Base-by-base conservation (phyloP, 176 grass and related monocot species). In the Oryza brachyantha region DNA sequence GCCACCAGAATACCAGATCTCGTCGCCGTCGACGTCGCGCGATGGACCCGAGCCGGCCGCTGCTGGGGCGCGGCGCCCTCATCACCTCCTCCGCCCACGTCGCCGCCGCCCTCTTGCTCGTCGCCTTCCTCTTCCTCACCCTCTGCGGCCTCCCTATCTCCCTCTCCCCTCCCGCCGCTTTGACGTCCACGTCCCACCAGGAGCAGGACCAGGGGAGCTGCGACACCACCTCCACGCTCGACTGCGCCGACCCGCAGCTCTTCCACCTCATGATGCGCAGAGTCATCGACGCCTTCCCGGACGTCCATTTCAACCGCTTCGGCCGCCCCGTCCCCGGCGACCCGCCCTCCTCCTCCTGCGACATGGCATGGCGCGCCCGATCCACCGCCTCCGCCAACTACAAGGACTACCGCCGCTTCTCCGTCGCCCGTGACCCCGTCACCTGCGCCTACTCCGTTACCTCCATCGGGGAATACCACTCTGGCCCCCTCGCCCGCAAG, bases 191-290 rank as follows among this genome's bases (percentile, higher is more conserved):
- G 1, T 40, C 36, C 35, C 65, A 10, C 31, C 36, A 0, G 65
- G 65, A 13, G 36, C 11, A 25, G 21, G 34, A 38, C 9, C 64
- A 38, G 10, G 9, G 1, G 21, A 37, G 64, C 43, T 91, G 88
- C 35, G 80, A 87, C 68, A 10, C 61, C n/a, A 13, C 57, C 72
- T 62, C 67, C 31, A 45, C 84, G 31, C 79, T 91, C 27, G 66
- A 87, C 79, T 87, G 81, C 35, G 27, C 29, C 14, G 76, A 91
- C 68, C 84, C 80, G 5, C 81, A 84, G 70, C 76, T 91, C 25
- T 84, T 84, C 71, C 81, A 91, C 62, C 57, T 84, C 64, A 79
- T 91, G 81, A 91, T 87, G 81, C 59, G 68, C 22, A 59, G 64
- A 41, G 74, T 76, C n/a, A 91, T 91, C 26, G 76, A 84, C 64